Base-by-base conservation (phyloP, 73 alveolate species). In the Paramecium sexaurelia region DNA sequence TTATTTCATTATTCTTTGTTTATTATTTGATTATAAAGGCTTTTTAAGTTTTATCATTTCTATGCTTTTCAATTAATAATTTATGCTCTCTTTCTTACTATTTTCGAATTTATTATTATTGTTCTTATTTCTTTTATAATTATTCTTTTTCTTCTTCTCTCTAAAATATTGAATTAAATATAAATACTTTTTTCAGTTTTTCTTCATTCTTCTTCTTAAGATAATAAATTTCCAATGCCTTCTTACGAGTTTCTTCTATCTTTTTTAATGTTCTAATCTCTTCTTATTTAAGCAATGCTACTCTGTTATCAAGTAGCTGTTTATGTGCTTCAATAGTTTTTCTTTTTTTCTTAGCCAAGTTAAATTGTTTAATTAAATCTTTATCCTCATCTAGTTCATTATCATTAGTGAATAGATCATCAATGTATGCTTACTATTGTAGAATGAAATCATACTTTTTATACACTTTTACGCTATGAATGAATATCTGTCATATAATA, bases 251-350 rank as follows among this genome's bases (percentile, higher is more conserved):
- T 43, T 85, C 94, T 90, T 93, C 97, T 20, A 96, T 95, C 66
- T 95, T 95, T 71, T 82, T 93, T 82, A 93, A 87, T 9, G 92
- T 84, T 57, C 93, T 87, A 29, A 39, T 73, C 40, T 93, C 98
- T 84, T 96, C 98, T 24, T 78, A 71, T 86, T 87, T 94, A 15
- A 96, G 92, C 85, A 96, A 67, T 22, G 95, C 95, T 20, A 96
- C 55, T 41, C 98, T 85, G 69, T 96, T 96, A 40, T 95, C 96
- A 32, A 95, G 82, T 51, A 90, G 33, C 88, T 95, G 57, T 5
- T 96, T 97, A 37, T 95, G 83, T 13, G 75, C 83, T 61, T 96
- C 97, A 10, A 95, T 97, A 11, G 91, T 94, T 88, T 93, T 93
- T 93, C 98, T 86, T 29, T 71, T 85, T 10, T 67, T 55, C 39